Evolutionary conservation across 495 filamentous ascomycete genomes (phyloP).

Genomic region (Penicillium egyptiacum): DNA sequence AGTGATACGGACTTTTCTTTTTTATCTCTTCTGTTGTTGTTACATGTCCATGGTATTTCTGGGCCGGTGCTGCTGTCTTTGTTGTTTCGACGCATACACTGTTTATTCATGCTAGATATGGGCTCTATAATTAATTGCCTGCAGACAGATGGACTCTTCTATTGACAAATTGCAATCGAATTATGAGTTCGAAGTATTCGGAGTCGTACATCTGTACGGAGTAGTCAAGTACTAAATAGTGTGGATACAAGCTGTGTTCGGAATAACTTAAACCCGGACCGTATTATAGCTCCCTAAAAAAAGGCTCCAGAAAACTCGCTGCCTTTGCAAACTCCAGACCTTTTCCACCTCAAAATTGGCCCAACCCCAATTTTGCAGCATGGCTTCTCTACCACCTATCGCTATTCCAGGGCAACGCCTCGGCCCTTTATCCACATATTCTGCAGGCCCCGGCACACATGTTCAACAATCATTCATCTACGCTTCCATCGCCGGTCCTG

Average conservation of each 20-base stretch:
- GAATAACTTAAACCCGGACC: conserved; percentile 23
- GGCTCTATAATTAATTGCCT: conserved; percentile 32
- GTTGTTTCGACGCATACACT: conserved; percentile 36
- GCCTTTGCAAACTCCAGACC: conserved; percentile 4
- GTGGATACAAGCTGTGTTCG: conserved; percentile 7
- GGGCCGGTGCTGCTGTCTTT: conserved; percentile 25
- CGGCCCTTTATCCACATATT: conserved; percentile 61
- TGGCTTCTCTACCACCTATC: conserved; percentile 32
- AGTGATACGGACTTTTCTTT: conserved; percentile 30
- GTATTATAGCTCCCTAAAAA: conserved; percentile 21
- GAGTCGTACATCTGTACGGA: not conserved
- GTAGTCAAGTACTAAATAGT: not conserved
- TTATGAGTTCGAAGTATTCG: not conserved
- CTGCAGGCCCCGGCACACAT: conserved; percentile 79
- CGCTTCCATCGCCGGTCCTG: conserved; percentile 66
- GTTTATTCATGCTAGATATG: conserved; percentile 38
- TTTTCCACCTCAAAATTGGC: conserved; percentile 2
- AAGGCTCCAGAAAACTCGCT: conserved; percentile 7
- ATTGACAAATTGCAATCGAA: not conserved
- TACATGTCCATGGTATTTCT: conserved; percentile 24
- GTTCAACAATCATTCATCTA: conserved; percentile 67
- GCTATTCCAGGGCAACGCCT: conserved; percentile 74
- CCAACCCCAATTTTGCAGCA: conserved; percentile 5
- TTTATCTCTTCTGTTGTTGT: conserved; percentile 14
- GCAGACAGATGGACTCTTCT: not conserved